Evolutionary conservation across 352 stramenopile genomes (phyloP), one percentile per base, ranked within the genome.

Genomic region (Globisporangium okanoganense): DNA sequence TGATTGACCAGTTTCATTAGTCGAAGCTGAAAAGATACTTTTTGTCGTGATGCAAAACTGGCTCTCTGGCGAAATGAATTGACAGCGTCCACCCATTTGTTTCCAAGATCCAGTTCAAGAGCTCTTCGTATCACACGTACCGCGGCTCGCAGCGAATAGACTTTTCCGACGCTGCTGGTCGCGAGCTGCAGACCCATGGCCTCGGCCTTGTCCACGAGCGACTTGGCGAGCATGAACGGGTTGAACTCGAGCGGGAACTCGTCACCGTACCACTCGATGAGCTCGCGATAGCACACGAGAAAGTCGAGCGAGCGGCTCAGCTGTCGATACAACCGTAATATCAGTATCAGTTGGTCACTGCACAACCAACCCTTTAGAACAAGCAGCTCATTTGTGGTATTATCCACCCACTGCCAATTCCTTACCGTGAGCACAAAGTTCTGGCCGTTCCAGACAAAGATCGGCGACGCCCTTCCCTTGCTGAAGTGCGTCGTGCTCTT

Each of bases 191-290:
- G 51, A 0, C 67, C 69, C 10, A 67, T 66, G 25, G 78, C 75
- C 27, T 78, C 51, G 0, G 67, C 79, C 47, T 72, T 74, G 56
- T 90, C 77, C 3, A 70, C 61, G 22, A 90, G 58, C 18, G 81
- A 87, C 47, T 70, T 61, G 45, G 65, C 66, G 9, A 66, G 73
- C 62, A 91, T 73, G 63, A 91, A 91, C 47, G 79, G 82, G 50
- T 89, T 91, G 48, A 81, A 62, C 38, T 79, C 70, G 52, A 87
- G 76, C 5, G 74, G 72, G 56, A 91, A 91, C 52, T 89, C 82
- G n/a, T 91, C 76, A 29, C 82, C 77, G 53, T 87, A 91, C 82
- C 79, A 91, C 51, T 87, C 79, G 45, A 75, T 57, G 1, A 83
- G 70, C 50, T 82, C 71, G 8, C 41, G 53, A 25, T 65, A 44